Conservation (phyloP, 257 asterid genomes). For the Jacaranda mimosifolia region DNA sequence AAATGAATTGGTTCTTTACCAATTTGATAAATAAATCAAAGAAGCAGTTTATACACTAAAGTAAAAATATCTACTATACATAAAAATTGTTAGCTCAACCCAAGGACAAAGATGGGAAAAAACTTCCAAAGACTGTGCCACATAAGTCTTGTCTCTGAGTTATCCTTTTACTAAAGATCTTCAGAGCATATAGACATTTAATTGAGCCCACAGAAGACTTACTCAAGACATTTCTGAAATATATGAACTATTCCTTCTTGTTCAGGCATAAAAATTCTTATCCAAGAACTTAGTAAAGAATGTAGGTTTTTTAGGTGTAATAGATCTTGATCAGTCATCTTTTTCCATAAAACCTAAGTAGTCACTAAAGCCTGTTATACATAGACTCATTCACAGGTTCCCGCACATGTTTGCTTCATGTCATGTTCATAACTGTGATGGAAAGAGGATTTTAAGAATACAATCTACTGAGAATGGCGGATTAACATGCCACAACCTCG, state of each 20-base stretch:
- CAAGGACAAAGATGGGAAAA: conserved; percentile 3
- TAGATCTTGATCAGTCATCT: neutral
- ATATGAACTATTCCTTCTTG: neutral
- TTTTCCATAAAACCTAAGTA: neutral
- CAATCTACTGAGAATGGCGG: no score
- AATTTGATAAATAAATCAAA: neutral
- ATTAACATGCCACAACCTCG: no score
- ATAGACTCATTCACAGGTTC: no score
- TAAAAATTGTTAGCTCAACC: conserved; percentile 4
- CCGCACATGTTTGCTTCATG: no score
- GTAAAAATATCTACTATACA: neutral
- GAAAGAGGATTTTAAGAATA: no score
- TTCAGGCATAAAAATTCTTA: conserved; percentile 16
- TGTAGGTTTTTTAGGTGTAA: neutral
- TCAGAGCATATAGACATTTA: neutral
- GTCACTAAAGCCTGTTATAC: neutral
- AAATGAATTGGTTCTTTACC: conserved; percentile 16
- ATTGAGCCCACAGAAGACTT: neutral
- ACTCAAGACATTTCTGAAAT: neutral
- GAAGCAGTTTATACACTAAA: neutral
- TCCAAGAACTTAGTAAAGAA: neutral
- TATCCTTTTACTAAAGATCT: conserved; percentile 12
- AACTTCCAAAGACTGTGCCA: neutral
- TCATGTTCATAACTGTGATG: no score
- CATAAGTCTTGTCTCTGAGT: neutral